Evolutionary conservation across 106 monocot species (phyloP).

Genomic region (Triglochin maritima): DNA sequence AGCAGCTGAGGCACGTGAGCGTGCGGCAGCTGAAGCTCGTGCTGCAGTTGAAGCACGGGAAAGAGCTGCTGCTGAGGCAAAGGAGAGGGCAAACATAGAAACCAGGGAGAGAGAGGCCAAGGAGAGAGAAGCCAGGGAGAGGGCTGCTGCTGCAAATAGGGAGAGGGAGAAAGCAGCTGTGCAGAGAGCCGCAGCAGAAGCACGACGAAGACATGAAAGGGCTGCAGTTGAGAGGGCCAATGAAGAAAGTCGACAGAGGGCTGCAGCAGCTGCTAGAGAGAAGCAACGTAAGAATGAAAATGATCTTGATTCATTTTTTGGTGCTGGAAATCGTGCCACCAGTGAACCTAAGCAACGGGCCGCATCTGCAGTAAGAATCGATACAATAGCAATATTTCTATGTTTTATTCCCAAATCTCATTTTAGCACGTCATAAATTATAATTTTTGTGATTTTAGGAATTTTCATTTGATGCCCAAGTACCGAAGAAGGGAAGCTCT

Average conservation of each 20-base stretch:
- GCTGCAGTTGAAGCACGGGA: slow-evolving; percentile 32
- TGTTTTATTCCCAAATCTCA: neutral
- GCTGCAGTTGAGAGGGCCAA: slow-evolving; percentile 50
- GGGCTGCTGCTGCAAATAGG: slow-evolving; percentile 20
- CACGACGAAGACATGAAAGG: slow-evolving; percentile 46
- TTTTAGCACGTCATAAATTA: neutral
- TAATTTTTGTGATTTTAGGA: slow-evolving; percentile 30
- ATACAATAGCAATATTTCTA: neutral
- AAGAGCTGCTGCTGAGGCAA: slow-evolving; percentile 9
- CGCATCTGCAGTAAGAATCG: slow-evolving; percentile 28
- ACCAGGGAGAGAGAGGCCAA: too few relatives aligned
- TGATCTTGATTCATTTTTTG: slow-evolving; percentile 86
- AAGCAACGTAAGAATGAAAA: slow-evolving; percentile 50
- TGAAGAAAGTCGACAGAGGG: slow-evolving; percentile 54
- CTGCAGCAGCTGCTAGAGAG: slow-evolving; percentile 37
- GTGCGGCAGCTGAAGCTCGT: slow-evolving; percentile 14
- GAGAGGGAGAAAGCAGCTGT: slow-evolving; percentile 40
- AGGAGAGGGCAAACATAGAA: slow-evolving; percentile 16
- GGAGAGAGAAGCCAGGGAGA: too few relatives aligned
- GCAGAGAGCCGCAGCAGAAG: slow-evolving; percentile 63
- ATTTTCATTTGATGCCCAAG: slow-evolving; percentile 47
- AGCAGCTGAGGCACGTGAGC: slow-evolving; percentile 17
- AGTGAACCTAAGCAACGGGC: slow-evolving; percentile 80
- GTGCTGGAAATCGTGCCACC: slow-evolving; percentile 56
- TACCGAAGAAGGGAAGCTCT: slow-evolving; percentile 3